Percentiles rank a stretch among this genome's conserved stretches.
phyloP scores from a whole-genome alignment of 176 grass and related monocot genomes.

The Calamus simplicifolius region DNA sequence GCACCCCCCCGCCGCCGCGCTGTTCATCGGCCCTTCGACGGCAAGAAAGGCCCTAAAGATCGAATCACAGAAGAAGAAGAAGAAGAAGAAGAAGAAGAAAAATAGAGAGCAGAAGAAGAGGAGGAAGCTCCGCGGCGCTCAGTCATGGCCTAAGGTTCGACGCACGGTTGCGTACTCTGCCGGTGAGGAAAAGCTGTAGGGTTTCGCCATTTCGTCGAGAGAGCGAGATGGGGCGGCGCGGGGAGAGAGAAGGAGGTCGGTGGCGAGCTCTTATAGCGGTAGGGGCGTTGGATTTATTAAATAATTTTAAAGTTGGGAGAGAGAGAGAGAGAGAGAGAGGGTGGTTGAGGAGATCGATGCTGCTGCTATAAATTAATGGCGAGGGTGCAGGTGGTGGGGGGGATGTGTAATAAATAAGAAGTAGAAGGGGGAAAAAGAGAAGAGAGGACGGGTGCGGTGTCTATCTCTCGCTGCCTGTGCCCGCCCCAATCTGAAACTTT shows the following conservation, averaged over 20 bases:
- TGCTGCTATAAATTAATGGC: too few relatives aligned
- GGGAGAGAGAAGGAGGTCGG: neutral
- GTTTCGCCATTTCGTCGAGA: neutral
- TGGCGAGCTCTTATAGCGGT: constrained; percentile 6
- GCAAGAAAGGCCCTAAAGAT: too few relatives aligned
- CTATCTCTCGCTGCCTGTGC: too few relatives aligned
- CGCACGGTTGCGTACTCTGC: neutral
- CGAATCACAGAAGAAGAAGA: neutral
- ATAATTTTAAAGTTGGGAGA: too few relatives aligned
- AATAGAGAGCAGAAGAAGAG: neutral
- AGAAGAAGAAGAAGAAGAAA: constrained; percentile 1
- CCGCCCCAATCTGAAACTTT: too few relatives aligned
- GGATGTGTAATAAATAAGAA: too few relatives aligned
- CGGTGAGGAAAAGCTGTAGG: neutral
- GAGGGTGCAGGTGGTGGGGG: too few relatives aligned
- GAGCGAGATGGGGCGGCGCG: neutral
- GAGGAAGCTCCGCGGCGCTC: neutral
- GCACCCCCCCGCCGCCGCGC: constrained; percentile 24
- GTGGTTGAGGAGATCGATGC: too few relatives aligned
- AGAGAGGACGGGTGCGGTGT: too few relatives aligned
- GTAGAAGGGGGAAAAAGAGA: too few relatives aligned
- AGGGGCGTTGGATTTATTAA: too few relatives aligned
- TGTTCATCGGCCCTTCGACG: constrained; percentile 13
- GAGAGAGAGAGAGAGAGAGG: too few relatives aligned
- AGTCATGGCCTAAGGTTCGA: neutral